Conservation (phyloP, 768 basidiomycete genomes). For the Ramaria sp. region DNA sequence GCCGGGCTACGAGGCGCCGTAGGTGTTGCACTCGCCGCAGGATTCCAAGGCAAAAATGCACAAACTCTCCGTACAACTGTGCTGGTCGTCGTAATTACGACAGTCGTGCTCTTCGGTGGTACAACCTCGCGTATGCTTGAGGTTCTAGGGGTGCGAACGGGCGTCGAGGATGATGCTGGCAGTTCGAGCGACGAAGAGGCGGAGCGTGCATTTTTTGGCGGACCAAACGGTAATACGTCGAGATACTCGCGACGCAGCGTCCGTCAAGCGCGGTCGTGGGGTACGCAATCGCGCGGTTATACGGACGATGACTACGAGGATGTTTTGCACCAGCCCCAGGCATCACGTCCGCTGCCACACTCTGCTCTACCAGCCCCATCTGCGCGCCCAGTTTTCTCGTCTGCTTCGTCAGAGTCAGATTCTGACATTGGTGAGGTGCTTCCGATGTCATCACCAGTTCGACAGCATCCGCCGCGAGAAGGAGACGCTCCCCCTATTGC, state of each 20-base stretch:
- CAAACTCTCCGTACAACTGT: conserved; percentile 88
- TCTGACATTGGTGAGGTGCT: conserved; percentile 69
- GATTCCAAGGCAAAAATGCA: conserved; percentile 90
- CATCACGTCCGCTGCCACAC: conserved; percentile 34
- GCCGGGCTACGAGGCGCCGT: conserved; percentile 94
- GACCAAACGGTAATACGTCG: background rate
- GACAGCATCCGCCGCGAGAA: conserved; percentile 13
- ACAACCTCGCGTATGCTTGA: conserved; percentile 98
- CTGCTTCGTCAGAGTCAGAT: conserved; percentile 68
- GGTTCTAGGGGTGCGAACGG: conserved; percentile 89
- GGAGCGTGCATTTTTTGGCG: conserved; percentile 8
- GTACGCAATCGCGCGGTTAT: conserved; percentile 26
- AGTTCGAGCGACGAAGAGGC: conserved; percentile 30
- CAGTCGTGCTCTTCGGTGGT: conserved; percentile 90
- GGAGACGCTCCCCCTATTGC: background rate
- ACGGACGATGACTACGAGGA: conserved; percentile 17
- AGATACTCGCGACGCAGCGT: background rate
- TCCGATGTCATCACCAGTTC: conserved; percentile 50
- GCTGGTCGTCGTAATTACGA: conserved; percentile 89
- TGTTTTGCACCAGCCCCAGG: conserved; percentile 51
- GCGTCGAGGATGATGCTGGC: conserved; percentile 86
- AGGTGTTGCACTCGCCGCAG: conserved; percentile 93
- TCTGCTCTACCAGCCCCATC: conserved; percentile 10
- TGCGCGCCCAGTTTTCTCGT: conserved; percentile 41
- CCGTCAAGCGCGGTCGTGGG: conserved; percentile 14